A percentile compares a stretch with the other conserved stretches of the same genome.
phyloP scores from a whole-genome alignment of 2,329 filamentous ascomycete species.

The Alternaria brassicicola region DNA sequence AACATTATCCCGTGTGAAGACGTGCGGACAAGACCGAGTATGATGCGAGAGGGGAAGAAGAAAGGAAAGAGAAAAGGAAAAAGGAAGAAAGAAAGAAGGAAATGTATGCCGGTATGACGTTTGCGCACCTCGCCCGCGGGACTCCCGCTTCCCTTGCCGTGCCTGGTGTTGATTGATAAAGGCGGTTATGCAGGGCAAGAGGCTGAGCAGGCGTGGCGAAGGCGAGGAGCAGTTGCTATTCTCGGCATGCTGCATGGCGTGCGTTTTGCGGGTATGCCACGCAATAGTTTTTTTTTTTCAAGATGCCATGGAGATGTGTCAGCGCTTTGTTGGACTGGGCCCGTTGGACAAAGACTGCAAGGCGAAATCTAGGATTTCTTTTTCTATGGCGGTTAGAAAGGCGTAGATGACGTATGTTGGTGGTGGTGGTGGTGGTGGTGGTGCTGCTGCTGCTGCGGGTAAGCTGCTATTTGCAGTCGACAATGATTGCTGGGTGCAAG shows the following conservation, averaged over 20 bases:
- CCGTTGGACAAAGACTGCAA: neutral
- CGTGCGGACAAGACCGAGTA: neutral
- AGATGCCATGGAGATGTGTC: constrained; percentile 1
- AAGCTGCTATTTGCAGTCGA: constrained; percentile 5
- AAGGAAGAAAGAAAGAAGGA: neutral
- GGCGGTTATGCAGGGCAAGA: constrained; percentile 12
- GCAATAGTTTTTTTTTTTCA: neutral
- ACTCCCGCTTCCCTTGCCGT: constrained; percentile 5
- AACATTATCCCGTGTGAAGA: neutral
- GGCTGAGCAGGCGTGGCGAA: constrained; percentile 13
- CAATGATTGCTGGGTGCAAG: neutral
- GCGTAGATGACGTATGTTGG: neutral
- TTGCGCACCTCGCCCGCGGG: neutral
- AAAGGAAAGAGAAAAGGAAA: neutral
- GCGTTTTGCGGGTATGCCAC: neutral
- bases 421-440: neutral
- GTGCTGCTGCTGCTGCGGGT: neutral
- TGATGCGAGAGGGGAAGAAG: neutral
- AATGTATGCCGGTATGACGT: constrained; percentile 1
- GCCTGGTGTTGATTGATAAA: neutral
- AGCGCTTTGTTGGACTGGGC: constrained; percentile 1
- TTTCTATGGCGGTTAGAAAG: neutral
- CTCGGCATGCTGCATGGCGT: constrained; percentile 19
- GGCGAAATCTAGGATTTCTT: neutral
- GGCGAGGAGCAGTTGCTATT: constrained; percentile 13